Evolutionary conservation across 768 basidiomycete genomes (phyloP), one percentile per base, ranked within the genome.

Genomic region (Termitomyces sp.): DNA sequence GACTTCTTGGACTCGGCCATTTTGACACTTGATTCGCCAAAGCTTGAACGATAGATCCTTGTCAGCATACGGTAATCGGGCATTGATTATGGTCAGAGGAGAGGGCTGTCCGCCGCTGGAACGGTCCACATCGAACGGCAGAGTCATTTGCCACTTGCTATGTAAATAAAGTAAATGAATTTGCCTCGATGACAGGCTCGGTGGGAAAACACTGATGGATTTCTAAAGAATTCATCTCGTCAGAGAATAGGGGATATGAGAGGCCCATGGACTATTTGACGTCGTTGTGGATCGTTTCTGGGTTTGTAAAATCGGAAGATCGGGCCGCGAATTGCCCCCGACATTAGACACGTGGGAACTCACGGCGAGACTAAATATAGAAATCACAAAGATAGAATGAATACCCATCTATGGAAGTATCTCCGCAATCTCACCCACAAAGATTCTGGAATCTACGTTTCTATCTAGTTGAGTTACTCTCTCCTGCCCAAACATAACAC

Each of bases 21-120:
- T 50, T 6, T 58, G 54, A 60, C 71, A 73, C 37, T 66, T 58
- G 15, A 72, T 59, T 46, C 64, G 68, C 68, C 70, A 71, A 42
- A 70, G 64, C 42, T 59, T 64, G 41, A 62, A 62, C 38, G 65
- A 66, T 37, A 60, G 51, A 32, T 62, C 28, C 24, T 46, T 58
- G 45, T 70, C 70, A 37, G 61, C 30, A 57, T 70, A 60, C 48
- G 70, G 62, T 24, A 73, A 60, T 15, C 65, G 66, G 28, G 69
- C 70, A 35, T 71, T 68, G 52, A 53, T 62, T 38, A 66, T 60
- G 17, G 50, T 53, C 41, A 59, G 32, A 15, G 43, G 12, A 26
- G 42, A n/a, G 35, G 32, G 12, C 40, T 53, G 34, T 41, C 38
- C 41, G 38, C 51, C 53, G 22, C 38, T 35, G 32, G 48, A 6